These are phyloP conservation scores for Ilyonectria robusta DNA, from an alignment of 2,329 filamentous ascomycete species.

Conservation along the genomic window DNA sequence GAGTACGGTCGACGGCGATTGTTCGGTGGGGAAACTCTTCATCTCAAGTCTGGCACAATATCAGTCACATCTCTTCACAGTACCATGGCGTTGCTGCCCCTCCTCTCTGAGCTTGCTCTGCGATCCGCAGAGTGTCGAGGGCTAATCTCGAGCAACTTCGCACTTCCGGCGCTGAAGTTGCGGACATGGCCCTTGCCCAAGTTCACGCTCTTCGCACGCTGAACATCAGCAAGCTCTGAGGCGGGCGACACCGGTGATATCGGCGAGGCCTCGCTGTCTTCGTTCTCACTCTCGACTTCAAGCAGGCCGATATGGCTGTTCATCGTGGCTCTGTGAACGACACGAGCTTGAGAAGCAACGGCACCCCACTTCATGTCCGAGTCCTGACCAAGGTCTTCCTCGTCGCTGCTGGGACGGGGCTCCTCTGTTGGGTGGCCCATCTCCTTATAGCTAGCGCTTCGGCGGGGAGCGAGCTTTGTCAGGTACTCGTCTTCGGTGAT, in stretches of 20 bases:
- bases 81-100: conserved; percentile 40
- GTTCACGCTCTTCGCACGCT: conserved; percentile 80
- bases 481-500: conserved; percentile 81
- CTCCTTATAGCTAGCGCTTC: conserved; percentile 44
- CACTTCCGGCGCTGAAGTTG: conserved; percentile 84
- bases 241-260: conserved; percentile 43
- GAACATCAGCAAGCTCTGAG: conserved; percentile 58
- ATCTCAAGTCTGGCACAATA: conserved; percentile 30
- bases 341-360: conserved; percentile 61
- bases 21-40: conserved; percentile 43
- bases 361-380: conserved; percentile 67
- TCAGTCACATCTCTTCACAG: conserved; percentile 36
- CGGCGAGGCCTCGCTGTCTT: conserved; percentile 49
- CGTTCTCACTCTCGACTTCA: conserved; percentile 57
- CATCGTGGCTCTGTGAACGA: conserved; percentile 72
- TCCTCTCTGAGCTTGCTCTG: conserved; percentile 55
- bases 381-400: conserved; percentile 62
- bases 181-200: conserved; percentile 75
- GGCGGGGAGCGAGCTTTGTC: conserved; percentile 59
- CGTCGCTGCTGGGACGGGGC: conserved; percentile 71
- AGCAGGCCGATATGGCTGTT: conserved; percentile 68
- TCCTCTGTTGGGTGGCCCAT: conserved; percentile 63
- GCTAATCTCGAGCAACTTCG: conserved; percentile 78
- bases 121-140: conserved; percentile 68
- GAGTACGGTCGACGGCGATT: conserved; percentile 28